Percentiles rank a stretch among this genome's conserved stretches.
Evolutionary conservation across 176 grass and related monocot species (phyloP).

Genomic region (Zoysia japonica): DNA sequence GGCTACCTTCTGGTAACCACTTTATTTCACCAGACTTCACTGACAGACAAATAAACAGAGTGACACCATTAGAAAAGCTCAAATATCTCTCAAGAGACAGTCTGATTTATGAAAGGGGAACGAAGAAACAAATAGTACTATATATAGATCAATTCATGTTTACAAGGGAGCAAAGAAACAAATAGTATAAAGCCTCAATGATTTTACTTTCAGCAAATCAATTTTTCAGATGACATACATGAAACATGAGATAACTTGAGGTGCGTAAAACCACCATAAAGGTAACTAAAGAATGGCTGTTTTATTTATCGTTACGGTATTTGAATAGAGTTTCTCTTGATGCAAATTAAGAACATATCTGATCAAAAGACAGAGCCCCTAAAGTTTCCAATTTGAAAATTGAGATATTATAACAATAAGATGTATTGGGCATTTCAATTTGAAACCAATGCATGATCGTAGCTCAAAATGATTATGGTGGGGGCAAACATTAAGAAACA

Average conservation of each 20-base stretch:
- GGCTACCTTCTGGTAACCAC: slow-evolving; percentile 91
- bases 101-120: not conserved
- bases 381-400: not conserved
- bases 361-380: not conserved
- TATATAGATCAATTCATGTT: too few relatives aligned
- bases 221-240: not conserved
- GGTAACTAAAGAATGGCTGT: not conserved
- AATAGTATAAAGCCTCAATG: not conserved
- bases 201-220: not conserved
- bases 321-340: too few relatives aligned
- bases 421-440: not conserved
- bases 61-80: slow-evolving; percentile 13
- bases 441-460: slow-evolving; percentile 5
- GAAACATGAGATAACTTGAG: not conserved
- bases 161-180: not conserved
- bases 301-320: not conserved
- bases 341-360: not conserved
- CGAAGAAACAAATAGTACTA: not conserved
- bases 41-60: slow-evolving; percentile 45
- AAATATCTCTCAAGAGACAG: not conserved
- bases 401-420: slow-evolving; percentile 15
- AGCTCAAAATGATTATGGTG: not conserved
- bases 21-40: slow-evolving; percentile 82
- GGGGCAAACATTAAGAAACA: not conserved
- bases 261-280: not conserved